These are phyloP conservation scores for Hortaea werneckii DNA, from an alignment of 2,329 filamentous ascomycete genomes.

Conservation along the genomic window DNA sequence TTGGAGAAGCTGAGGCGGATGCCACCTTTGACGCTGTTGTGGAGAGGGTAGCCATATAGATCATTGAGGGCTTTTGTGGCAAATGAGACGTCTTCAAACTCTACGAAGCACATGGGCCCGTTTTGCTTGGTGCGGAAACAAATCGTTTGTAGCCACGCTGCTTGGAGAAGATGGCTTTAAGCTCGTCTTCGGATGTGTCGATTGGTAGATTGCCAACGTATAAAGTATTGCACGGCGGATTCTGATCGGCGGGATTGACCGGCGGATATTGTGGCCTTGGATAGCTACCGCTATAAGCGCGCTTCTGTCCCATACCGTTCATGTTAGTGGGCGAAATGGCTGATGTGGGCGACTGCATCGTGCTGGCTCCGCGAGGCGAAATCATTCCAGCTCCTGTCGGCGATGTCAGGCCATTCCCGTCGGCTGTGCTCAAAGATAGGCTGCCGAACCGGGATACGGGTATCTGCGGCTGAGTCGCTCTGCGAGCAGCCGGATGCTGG, in stretches of 20 bases:
- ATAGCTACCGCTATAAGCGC: constrained; percentile 50
- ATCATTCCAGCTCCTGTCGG: constrained; percentile 46
- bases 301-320: constrained; percentile 46
- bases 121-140: constrained; percentile 93
- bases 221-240: constrained; percentile 93
- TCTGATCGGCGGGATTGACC: constrained; percentile 89
- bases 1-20: constrained; percentile 96
- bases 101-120: constrained; percentile 97
- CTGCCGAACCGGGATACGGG: constrained; percentile 58
- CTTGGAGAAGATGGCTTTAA: constrained; percentile 87
- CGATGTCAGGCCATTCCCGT: constrained; percentile 35
- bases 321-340: constrained; percentile 15
- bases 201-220: constrained; percentile 95
- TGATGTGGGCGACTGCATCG: constrained; percentile 40
- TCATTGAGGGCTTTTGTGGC: constrained; percentile 86
- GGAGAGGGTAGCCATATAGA: constrained; percentile 74
- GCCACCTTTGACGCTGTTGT: constrained; percentile 88
- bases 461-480: constrained; percentile 59
- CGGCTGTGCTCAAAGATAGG: constrained; percentile 62
- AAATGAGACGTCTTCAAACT: constrained; percentile 88
- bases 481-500: constrained; percentile 44
- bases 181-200: constrained; percentile 87
- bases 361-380: constrained; percentile 38
- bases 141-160: constrained; percentile 91
- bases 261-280: constrained; percentile 64